Evolutionary conservation across 164 flowering plant species (phyloP), one percentile per base, ranked within the genome.

Genomic region (Piper longum): DNA sequence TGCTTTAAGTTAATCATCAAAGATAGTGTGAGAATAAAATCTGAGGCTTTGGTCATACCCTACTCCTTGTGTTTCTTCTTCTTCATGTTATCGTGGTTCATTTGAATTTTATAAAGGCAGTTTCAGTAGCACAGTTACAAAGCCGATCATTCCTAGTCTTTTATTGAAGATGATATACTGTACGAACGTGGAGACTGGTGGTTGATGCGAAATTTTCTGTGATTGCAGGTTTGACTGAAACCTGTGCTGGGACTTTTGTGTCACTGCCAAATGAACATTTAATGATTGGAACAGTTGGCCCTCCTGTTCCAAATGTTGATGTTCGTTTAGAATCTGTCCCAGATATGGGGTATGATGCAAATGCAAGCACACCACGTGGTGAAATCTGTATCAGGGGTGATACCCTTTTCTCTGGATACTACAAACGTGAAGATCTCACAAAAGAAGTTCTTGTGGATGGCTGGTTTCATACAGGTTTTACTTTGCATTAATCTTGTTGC

Each of bases 311-410:
- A 64, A 81, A 85, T 72, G 88, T 95, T 40, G 99, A 95, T 66
- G 81, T 83, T 17, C 74, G 96, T 76, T 76, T 95, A 18, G 98
- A 89, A 75, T 95, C 98, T 67, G 96, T 95, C 68, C 97, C 97
- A 54, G 99, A 95, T 64, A 95, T 95, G 99, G 85, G 76, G n/a
- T 95, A 95, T 69, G 95, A 95, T 77, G 98, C 99, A 16, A 86
- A 82, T 66, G 66, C 95, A 52, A 78, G 66, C 68, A 84, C 73
- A 14, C 96, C 99, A 13, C 83, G 98, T 45, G 99, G 99, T 60
- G 99, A 95, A 26, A 76, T 95, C 59, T 95, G 98, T 67, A 62
- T 91, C 18, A 72, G 82, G 61, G 99, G 99, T 48, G 77, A 82
- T 0, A 80, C 95, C 48, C 65, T 95, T 67, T 95, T 95, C 77